These are phyloP conservation scores for Monilinia vaccinii-corymbosi DNA, from an alignment of 2,329 filamentous ascomycete genomes.

Conservation along the genomic window DNA sequence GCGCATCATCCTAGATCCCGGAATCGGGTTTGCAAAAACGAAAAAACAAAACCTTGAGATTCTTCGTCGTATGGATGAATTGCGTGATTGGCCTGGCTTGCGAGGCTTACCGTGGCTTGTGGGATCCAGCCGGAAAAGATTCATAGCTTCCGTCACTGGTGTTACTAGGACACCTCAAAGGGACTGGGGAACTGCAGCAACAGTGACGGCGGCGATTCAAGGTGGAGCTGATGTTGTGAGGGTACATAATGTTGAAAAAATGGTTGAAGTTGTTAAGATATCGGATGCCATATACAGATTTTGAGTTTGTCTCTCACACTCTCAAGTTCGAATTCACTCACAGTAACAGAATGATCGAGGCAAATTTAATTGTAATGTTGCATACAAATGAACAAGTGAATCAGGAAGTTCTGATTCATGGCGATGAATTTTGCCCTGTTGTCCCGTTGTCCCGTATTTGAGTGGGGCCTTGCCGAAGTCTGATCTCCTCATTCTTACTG, in stretches of 20 bases:
- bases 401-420: too few species aligned
- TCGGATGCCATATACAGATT: constrained; percentile 84
- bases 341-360: too few species aligned
- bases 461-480: too few species aligned
- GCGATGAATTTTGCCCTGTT: too few species aligned
- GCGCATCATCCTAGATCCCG: constrained; percentile 91
- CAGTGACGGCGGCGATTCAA: constrained; percentile 74
- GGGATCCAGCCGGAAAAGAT: constrained; percentile 80
- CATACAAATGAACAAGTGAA: too few species aligned
- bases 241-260: constrained; percentile 84
- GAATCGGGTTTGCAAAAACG: constrained; percentile 88
- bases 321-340: too few species aligned
- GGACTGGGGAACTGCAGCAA: constrained; percentile 78
- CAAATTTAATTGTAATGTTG: too few species aligned
- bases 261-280: constrained; percentile 77
- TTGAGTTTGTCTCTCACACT: neutral
- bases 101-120: constrained; percentile 77
- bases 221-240: constrained; percentile 87
- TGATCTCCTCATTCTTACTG: too few species aligned
- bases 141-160: constrained; percentile 75
- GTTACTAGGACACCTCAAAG: constrained; percentile 62
- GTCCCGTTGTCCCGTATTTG: too few species aligned
- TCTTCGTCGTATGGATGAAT: constrained; percentile 54
- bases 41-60: constrained; percentile 73
- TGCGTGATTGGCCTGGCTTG: constrained; percentile 57